phyloP scores from a whole-genome alignment of 2,329 filamentous ascomycete species.

The Pochonia chlamydosporia region DNA sequence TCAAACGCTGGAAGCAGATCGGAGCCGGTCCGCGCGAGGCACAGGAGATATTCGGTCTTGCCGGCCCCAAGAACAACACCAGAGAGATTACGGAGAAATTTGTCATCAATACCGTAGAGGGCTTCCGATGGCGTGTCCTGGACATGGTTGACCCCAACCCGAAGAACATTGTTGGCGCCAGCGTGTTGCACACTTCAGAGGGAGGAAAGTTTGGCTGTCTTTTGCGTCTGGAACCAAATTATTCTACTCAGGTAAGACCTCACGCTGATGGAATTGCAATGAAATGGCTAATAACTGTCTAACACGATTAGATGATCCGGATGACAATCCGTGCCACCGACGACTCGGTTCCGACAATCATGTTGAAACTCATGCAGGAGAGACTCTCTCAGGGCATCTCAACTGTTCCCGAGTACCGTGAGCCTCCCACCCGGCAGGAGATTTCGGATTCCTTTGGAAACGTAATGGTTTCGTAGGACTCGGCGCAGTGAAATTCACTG shows the following conservation, averaged over 20 bases:
- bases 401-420: slow-evolving; percentile 31
- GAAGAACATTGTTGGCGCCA: slow-evolving; percentile 90
- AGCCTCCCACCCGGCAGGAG: slow-evolving; percentile 39
- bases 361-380: slow-evolving; percentile 85
- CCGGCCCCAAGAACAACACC: slow-evolving; percentile 37
- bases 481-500: background rate
- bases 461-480: slow-evolving; percentile 42
- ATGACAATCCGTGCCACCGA: slow-evolving; percentile 92
- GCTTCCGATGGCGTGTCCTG: slow-evolving; percentile 85
- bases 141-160: slow-evolving; percentile 83
- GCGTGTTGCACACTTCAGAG: slow-evolving; percentile 74
- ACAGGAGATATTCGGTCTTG: slow-evolving; percentile 75
- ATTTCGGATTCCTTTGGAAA: slow-evolving; percentile 52
- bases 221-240: slow-evolving; percentile 91
- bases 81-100: slow-evolving; percentile 65
- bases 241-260: slow-evolving; percentile 71
- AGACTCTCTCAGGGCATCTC: slow-evolving; percentile 56
- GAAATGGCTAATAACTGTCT: slow-evolving; percentile 2
- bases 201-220: slow-evolving; percentile 92
- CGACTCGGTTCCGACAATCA: slow-evolving; percentile 72
- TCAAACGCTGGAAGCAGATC: slow-evolving; percentile 99
- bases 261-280: background rate
- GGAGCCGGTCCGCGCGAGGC: slow-evolving; percentile 81
- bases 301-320: slow-evolving; percentile 73
- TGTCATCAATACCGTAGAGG: slow-evolving; percentile 67